These are phyloP conservation scores for Gnaphalium uliginosum DNA, from an alignment of 129 eudicot species.

Conservation along the genomic window DNA sequence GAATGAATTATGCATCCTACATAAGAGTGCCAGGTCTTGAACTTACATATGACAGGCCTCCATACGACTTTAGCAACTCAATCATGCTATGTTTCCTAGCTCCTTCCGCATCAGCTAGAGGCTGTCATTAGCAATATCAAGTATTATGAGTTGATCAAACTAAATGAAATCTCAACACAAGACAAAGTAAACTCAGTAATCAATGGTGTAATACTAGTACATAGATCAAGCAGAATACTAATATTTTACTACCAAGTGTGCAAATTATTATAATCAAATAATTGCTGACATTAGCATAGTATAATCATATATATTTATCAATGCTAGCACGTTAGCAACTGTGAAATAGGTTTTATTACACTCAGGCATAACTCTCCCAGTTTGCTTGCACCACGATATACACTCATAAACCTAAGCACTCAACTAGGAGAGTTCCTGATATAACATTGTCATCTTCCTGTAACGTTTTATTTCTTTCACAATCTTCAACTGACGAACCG, in stretches of 20 bases:
- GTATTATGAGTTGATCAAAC: constrained; percentile 25
- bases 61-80: constrained; percentile 76
- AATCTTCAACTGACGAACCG: too few relatives aligned
- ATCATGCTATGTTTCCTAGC: constrained; percentile 77
- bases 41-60: constrained; percentile 93
- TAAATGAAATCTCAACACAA: not conserved
- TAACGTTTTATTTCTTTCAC: too few relatives aligned
- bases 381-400: too few relatives aligned
- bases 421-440: too few relatives aligned
- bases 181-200: not conserved
- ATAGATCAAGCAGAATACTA: constrained; percentile 15
- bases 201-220: not conserved
- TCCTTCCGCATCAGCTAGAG: constrained; percentile 99
- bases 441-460: too few relatives aligned
- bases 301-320: not conserved
- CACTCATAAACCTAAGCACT: not conserved
- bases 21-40: constrained; percentile 6
- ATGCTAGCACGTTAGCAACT: not conserved
- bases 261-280: not conserved
- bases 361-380: too few relatives aligned
- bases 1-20: constrained; percentile 8
- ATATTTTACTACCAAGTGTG: constrained; percentile 5
- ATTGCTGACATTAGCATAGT: constrained; percentile 4
- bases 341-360: not conserved
- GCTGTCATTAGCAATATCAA: constrained; percentile 54